phyloP scores from a whole-genome alignment of 495 filamentous ascomycete genomes.

The Penicillium arizonense region DNA sequence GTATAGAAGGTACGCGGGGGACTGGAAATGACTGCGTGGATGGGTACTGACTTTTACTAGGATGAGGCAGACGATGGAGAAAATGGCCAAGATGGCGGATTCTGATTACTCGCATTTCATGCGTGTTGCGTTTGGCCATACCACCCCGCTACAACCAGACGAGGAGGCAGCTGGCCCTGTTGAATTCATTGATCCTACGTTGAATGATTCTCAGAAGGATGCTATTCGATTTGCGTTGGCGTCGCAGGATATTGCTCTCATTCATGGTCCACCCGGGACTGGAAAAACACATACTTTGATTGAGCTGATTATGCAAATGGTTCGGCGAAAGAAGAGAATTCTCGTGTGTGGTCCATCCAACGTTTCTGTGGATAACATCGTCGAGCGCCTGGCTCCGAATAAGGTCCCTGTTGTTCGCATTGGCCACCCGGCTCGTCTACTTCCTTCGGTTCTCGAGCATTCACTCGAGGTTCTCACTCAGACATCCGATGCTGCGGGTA shows the following conservation, averaged over 20 bases:
- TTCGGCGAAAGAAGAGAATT: conserved; percentile 66
- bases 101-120: conserved; percentile 72
- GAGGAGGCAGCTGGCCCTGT: conserved; percentile 59
- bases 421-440: conserved; percentile 87
- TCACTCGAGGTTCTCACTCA: conserved; percentile 91
- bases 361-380: conserved; percentile 97
- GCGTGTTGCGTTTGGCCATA: conserved; percentile 75
- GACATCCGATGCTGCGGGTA: conserved; percentile 82
- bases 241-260: conserved; percentile 80
- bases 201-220: conserved; percentile 91
- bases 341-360: conserved; percentile 96
- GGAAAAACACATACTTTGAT: conserved; percentile 98
- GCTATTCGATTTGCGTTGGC: conserved; percentile 87
- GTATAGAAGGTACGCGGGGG: conserved; percentile 62
- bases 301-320: conserved; percentile 85
- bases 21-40: not conserved
- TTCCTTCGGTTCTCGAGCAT: conserved; percentile 84
- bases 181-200: conserved; percentile 71
- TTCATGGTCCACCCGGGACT: conserved; percentile 94
- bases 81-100: conserved; percentile 69
- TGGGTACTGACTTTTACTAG: conserved; percentile 35
- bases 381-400: conserved; percentile 83
- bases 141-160: conserved; percentile 34
- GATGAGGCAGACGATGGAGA: conserved; percentile 88
- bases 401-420: conserved; percentile 85